These are phyloP conservation scores for Selenicereus undatus DNA, from an alignment of 148 eudicot species.

Conservation along the genomic window DNA sequence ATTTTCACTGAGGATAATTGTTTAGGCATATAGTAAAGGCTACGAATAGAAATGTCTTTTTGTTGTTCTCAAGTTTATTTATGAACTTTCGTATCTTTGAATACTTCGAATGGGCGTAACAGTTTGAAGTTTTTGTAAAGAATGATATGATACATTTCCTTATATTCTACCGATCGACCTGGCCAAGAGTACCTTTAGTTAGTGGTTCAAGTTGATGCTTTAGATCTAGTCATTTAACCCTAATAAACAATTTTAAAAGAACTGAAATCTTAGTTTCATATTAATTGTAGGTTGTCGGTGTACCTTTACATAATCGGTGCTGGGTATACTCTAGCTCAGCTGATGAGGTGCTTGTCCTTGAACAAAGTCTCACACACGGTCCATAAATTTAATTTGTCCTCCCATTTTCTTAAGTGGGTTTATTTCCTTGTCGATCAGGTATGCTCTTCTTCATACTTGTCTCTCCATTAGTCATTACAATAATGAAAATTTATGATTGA, in stretches of 20 bases:
- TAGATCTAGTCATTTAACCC: neutral
- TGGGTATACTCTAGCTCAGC: conserved; percentile 37
- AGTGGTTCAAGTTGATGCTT: too few relatives aligned
- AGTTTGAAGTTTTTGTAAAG: too few relatives aligned
- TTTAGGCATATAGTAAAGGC: too few relatives aligned
- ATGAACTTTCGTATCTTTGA: too few relatives aligned
- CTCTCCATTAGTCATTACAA: neutral
- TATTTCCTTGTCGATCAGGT: conserved; percentile 56
- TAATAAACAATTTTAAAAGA: neutral
- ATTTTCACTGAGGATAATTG: too few relatives aligned
- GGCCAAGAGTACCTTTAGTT: too few relatives aligned
- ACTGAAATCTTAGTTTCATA: neutral
- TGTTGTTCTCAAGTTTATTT: too few relatives aligned
- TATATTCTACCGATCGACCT: too few relatives aligned
- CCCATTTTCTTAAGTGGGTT: conserved; percentile 30
- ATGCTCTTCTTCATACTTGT: neutral
- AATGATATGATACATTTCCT: too few relatives aligned
- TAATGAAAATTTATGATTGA: too few relatives aligned
- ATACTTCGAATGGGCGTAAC: too few relatives aligned
- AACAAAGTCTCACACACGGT: neutral
- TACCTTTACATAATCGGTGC: conserved; percentile 39
- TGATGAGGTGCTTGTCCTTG: conserved; percentile 19
- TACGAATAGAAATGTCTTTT: too few relatives aligned
- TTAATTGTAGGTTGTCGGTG: conserved; percentile 26
- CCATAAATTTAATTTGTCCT: neutral